phyloP scores from a whole-genome alignment of 495 filamentous ascomycete genomes.

The Hypoxylon crocopeplum region DNA sequence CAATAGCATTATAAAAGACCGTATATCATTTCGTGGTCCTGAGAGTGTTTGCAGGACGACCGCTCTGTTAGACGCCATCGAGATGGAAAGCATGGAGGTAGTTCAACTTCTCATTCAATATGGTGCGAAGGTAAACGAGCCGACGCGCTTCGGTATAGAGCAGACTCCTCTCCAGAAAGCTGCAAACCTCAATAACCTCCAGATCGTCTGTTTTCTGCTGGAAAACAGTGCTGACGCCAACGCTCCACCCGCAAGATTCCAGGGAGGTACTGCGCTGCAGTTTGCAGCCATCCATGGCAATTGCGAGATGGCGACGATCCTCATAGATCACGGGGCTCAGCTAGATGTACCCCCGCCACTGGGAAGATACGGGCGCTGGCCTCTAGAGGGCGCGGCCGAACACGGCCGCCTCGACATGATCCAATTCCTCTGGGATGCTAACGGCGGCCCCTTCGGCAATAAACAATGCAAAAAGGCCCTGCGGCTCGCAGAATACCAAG shows the following conservation, averaged over 20 bases:
- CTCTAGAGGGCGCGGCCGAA: slow-evolving; percentile 21
- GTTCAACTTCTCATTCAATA: slow-evolving; percentile 41
- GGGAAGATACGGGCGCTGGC: slow-evolving; percentile 11
- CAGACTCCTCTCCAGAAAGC: slow-evolving; percentile 41
- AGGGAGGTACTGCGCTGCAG: slow-evolving; percentile 20
- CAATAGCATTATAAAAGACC: not conserved
- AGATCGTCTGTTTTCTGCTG: slow-evolving; percentile 23
- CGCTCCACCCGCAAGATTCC: not conserved
- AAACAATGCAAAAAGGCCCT: too few relatives aligned
- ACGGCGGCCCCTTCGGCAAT: not conserved
- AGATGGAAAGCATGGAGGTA: slow-evolving; percentile 18
- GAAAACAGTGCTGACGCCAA: slow-evolving; percentile 17
- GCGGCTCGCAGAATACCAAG: too few relatives aligned
- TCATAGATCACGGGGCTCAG: slow-evolving; percentile 9
- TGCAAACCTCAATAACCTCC: slow-evolving; percentile 34
- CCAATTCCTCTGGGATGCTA: not conserved
- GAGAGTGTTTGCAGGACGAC: not conserved
- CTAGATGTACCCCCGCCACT: not conserved
- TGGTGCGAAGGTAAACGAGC: slow-evolving; percentile 39
- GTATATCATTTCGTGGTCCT: not conserved
- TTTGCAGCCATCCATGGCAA: slow-evolving; percentile 18
- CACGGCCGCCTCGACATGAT: not conserved
- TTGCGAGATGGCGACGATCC: slow-evolving; percentile 7
- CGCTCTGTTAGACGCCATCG: slow-evolving; percentile 25
- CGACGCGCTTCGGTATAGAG: not conserved